phyloP scores from a whole-genome alignment of 352 stramenopile species.

The Albugo laibachii region DNA sequence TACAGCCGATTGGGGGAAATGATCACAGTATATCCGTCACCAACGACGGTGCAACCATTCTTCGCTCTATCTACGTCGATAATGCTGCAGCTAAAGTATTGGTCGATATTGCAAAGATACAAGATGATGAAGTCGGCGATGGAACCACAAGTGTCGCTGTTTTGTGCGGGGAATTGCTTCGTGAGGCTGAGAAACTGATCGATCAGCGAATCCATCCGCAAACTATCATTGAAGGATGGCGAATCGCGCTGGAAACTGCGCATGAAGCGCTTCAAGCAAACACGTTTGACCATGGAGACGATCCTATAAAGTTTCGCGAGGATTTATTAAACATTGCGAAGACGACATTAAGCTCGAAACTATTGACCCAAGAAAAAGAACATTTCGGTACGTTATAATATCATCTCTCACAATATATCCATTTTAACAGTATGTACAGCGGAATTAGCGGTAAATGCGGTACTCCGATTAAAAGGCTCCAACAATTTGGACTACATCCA shows the following conservation, averaged over 20 bases:
- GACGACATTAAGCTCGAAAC: slow-evolving; percentile 97
- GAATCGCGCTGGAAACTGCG: slow-evolving; percentile 83
- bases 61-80: slow-evolving; percentile 93
- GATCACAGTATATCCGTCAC: slow-evolving; percentile 89
- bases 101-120: slow-evolving; percentile 97
- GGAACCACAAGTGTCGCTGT: slow-evolving; percentile 94
- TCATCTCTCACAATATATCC: neutral
- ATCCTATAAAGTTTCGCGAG: slow-evolving; percentile 79
- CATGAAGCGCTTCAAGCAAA: slow-evolving; percentile 78
- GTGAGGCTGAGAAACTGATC: slow-evolving; percentile 93
- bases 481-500: slow-evolving; percentile 97
- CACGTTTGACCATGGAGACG: slow-evolving; percentile 58
- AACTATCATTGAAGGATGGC: slow-evolving; percentile 97
- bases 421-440: slow-evolving; percentile 8
- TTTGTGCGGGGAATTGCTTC: slow-evolving; percentile 93
- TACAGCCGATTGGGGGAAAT: slow-evolving; percentile 84
- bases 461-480: slow-evolving; percentile 89
- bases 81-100: slow-evolving; percentile 98
- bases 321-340: slow-evolving; percentile 94
- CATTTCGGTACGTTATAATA: slow-evolving; percentile 75
- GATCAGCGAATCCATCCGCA: slow-evolving; percentile 93
- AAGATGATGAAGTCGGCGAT: slow-evolving; percentile 98
- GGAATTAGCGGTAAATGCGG: slow-evolving; percentile 89
- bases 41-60: slow-evolving; percentile 98
- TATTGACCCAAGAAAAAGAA: slow-evolving; percentile 96